Percentiles rank a stretch among this genome's conserved stretches.
Evolutionary conservation across 345 rosid species (phyloP).

Genomic region (Bruguiera sexangula): DNA sequence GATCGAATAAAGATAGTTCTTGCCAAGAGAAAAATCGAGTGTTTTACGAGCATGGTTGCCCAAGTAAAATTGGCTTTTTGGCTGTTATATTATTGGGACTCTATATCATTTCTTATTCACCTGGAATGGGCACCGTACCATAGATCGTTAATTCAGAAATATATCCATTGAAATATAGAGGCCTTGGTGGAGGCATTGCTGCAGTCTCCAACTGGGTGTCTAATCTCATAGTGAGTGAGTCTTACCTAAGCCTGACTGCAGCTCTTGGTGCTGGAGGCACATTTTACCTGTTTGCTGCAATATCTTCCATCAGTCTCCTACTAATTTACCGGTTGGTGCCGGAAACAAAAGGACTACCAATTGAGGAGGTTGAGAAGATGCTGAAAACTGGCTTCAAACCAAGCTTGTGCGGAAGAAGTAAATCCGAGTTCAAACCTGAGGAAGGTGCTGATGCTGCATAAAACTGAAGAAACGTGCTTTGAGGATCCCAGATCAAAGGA

Average conservation of each 20-base stretch:
- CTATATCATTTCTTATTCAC: constrained; percentile 66
- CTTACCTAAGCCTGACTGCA: constrained; percentile 62
- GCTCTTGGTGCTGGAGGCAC: constrained; percentile 68
- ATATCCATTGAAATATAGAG: constrained; percentile 81
- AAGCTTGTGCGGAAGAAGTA: constrained; percentile 20
- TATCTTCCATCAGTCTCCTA: constrained; percentile 43
- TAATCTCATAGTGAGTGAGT: constrained; percentile 65
- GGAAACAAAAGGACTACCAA: constrained; percentile 76
- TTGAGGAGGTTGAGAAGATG: constrained; percentile 83
- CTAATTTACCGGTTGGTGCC: constrained; percentile 70
- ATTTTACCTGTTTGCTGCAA: constrained; percentile 63
- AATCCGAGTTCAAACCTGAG: constrained; percentile 15
- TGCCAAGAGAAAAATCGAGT: constrained; percentile 44
- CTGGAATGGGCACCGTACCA: constrained; percentile 89
- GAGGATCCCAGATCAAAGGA: too few relatives aligned
- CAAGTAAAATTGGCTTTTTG: constrained; percentile 68
- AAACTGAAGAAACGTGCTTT: too few relatives aligned
- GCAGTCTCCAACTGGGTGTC: constrained; percentile 77
- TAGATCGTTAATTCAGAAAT: constrained; percentile 96
- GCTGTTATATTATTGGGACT: constrained; percentile 59
- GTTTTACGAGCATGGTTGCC: constrained; percentile 68
- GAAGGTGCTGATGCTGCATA: constrained; percentile 3
- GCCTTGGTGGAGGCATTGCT: constrained; percentile 82
- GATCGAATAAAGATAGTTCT: constrained; percentile 21
- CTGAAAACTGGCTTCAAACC: constrained; percentile 62